Base-by-base conservation (phyloP, 2,329 filamentous ascomycete genomes). In the Neonectria magnoliae region DNA sequence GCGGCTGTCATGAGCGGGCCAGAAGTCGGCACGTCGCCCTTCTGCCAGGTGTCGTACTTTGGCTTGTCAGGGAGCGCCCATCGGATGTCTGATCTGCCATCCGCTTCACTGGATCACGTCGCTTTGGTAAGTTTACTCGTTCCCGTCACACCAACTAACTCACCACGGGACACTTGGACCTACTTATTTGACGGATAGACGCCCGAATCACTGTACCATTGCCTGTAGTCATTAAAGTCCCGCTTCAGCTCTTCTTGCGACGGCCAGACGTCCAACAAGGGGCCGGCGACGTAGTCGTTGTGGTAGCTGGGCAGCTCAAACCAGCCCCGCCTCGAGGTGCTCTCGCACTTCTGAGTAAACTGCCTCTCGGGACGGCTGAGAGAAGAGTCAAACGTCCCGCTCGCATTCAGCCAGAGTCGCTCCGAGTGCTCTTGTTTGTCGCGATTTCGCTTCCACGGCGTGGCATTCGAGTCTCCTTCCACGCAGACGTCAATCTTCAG, bases 291-390 rank as follows among this genome's bases (percentile, higher is more conserved):
- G 10, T 45, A 48, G 3, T 54, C 16, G 10, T 69, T 71, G 18
- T 22, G 29, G 14, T 45, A n/a, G 5, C 48, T 72, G 2, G 55
- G 38, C 5, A 72, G 57, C 20, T 69, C 53, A n/a, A 71, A 66
- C 42, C 47, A 72, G 1, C 62, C 70, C 29, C 64, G 58, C 14
- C 54, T 66, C 20, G 69, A 69, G n/a, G 56, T 38, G 18, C 50
- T 63, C 5, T 71, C 55, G 16, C 58, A 63, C 14, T 31, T 50
- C 1, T 65, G 27, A 10, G 63, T 41, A 1, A 50, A 71, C 9
- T 51, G 2, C 9, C 14, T 7, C 1, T 27, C n/a, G 2, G 7
- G 1, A 13, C 0, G 31, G 4, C 31, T 10, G 31, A 16, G 4
- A 18, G 14, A 3, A 20, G 20, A 3, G 4, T 14, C 33, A n/a